These are phyloP conservation scores for Fimicolochytrium jonesii DNA, from an alignment of 192 early-diverging fungal genomes.

Conservation along the genomic window DNA sequence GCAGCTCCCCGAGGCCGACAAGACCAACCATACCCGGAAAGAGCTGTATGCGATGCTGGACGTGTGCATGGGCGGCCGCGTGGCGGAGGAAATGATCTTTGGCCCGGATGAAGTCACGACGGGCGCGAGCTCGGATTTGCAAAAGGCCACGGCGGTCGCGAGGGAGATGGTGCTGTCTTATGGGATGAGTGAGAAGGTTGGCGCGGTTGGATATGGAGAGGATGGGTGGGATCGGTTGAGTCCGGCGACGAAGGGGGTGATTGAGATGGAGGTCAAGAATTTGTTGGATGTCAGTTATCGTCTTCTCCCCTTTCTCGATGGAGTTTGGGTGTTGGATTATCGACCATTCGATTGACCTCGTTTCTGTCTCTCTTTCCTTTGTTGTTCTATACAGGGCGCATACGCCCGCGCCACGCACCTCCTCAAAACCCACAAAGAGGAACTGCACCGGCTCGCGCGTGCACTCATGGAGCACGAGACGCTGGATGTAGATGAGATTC, in stretches of 20 bases:
- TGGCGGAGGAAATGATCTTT: conserved; percentile 96
- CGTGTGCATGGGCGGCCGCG: conserved; percentile 98
- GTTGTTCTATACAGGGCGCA: conserved; percentile 44
- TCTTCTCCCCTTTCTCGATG: conserved; percentile 13
- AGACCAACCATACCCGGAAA: conserved; percentile 68
- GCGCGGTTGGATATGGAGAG: conserved; percentile 69
- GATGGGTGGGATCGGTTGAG: conserved; percentile 74
- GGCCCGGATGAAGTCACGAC: conserved; percentile 90
- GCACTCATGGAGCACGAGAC: conserved; percentile 97
- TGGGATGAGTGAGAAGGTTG: conserved; percentile 95
- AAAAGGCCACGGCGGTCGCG: conserved; percentile 84
- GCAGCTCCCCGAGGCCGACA: conserved; percentile 91
- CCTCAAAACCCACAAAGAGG: conserved; percentile 72
- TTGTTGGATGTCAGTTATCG: conserved; percentile 63
- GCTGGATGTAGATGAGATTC: conserved; percentile 82
- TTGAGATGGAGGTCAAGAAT: conserved; percentile 81
- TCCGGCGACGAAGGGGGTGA: conserved; percentile 68
- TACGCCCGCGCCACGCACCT: conserved; percentile 68
- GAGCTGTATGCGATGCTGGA: conserved; percentile 88
- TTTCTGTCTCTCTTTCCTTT: background rate
- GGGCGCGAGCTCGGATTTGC: conserved; percentile 88
- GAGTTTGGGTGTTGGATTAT: conserved; percentile 5
- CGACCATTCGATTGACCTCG: background rate
- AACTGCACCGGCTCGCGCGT: conserved; percentile 84
- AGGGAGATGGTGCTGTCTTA: conserved; percentile 85